Evolutionary conservation across 768 basidiomycete genomes (phyloP).

Genomic region (Hypsizygus marmoreus): DNA sequence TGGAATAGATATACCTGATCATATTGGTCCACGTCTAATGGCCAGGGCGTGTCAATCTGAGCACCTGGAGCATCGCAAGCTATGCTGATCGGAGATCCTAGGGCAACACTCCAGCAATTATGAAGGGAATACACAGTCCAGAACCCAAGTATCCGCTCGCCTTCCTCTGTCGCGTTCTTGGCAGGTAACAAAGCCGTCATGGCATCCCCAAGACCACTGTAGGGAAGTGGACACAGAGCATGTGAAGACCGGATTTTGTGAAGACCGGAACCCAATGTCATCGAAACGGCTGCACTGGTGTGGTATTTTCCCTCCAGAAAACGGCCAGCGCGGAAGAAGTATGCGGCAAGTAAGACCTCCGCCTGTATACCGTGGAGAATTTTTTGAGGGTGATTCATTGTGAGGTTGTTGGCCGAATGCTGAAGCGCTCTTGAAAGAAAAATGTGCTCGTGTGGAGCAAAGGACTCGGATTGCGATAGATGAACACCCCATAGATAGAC

Average conservation of each 20-base stretch:
- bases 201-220: conserved; percentile 38
- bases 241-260: conserved; percentile 44
- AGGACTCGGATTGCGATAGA: conserved; percentile 39
- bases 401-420: conserved; percentile 44
- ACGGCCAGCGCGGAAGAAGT: conserved; percentile 59
- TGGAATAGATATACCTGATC: conserved; percentile 28
- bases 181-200: conserved; percentile 40
- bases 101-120: conserved; percentile 51
- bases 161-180: conserved; percentile 52
- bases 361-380: conserved; percentile 57
- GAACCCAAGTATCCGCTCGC: conserved; percentile 64
- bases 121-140: conserved; percentile 63
- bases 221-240: conserved; percentile 33
- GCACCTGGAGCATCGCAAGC: conserved; percentile 48
- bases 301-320: conserved; percentile 60
- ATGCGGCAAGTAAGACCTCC: conserved; percentile 60
- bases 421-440: conserved; percentile 51
- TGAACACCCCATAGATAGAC: conserved; percentile 54
- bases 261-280: conserved; percentile 45
- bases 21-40: conserved; percentile 42
- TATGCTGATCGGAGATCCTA: conserved; percentile 51
- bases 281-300: conserved; percentile 49
- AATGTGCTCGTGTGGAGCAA: conserved; percentile 37
- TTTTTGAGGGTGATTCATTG: conserved; percentile 45
- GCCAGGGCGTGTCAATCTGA: conserved; percentile 53